phyloP scores from a whole-genome alignment of 1,284 basidiomycete species.

The Cutaneotrichosporon cavernicola region DNA sequence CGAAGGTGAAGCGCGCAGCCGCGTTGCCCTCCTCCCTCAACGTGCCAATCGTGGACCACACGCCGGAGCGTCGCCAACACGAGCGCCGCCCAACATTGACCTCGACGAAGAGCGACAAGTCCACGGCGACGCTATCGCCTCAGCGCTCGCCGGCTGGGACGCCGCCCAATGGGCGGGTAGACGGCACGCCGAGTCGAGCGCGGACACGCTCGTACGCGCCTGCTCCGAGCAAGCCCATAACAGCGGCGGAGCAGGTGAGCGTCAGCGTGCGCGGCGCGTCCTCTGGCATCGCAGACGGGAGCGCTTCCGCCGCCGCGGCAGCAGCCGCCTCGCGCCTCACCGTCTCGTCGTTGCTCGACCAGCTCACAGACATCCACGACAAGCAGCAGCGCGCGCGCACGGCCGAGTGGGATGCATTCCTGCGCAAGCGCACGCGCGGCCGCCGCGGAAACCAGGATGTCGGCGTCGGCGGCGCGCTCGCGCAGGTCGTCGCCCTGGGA shows the following conservation, averaged over 20 bases:
- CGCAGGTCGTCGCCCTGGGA: constrained; percentile 17
- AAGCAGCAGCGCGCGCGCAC: constrained; percentile 69
- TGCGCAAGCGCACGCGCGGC: constrained; percentile 54
- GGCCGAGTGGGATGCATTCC: constrained; percentile 85
- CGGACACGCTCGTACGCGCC: constrained; percentile 40
- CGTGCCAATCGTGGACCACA: constrained; percentile 10
- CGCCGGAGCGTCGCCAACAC: background rate
- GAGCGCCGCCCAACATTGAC: background rate
- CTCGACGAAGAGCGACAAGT: background rate
- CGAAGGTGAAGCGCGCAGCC: constrained; percentile 4
- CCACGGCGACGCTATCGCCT: constrained; percentile 9
- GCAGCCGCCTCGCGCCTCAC: constrained; percentile 59
- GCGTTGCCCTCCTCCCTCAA: constrained; percentile 6
- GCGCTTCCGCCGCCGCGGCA: constrained; percentile 13
- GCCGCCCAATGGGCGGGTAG: constrained; percentile 2
- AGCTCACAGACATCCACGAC: constrained; percentile 84
- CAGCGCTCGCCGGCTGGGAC: constrained; percentile 7
- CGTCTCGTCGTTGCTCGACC: constrained; percentile 71
- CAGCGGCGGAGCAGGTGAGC: constrained; percentile 45
- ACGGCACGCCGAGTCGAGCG: constrained; percentile 1
- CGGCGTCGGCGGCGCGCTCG: constrained; percentile 22
- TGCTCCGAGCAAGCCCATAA: constrained; percentile 50
- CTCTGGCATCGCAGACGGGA: constrained; percentile 19
- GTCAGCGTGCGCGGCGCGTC: constrained; percentile 44
- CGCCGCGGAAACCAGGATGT: constrained; percentile 20